These are phyloP conservation scores for Chrysoporthe austroafricana DNA, from an alignment of 2,329 filamentous ascomycete genomes.

Conservation along the genomic window DNA sequence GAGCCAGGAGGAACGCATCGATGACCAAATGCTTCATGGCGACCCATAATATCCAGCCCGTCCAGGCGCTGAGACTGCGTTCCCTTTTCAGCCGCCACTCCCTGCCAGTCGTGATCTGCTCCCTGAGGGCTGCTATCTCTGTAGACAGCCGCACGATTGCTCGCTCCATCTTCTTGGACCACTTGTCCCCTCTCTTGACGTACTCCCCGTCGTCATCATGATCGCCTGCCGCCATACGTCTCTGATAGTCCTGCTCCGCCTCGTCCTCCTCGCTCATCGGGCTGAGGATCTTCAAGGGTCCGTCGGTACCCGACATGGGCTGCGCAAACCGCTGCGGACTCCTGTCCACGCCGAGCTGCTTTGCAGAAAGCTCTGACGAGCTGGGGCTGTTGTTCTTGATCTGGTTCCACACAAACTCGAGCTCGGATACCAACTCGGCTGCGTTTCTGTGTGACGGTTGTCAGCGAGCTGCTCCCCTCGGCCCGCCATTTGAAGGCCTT, in stretches of 20 bases:
- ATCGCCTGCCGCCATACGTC: constrained; percentile 46
- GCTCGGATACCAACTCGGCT: constrained; percentile 83
- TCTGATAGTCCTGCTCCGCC: constrained; percentile 59
- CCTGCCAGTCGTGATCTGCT: constrained; percentile 81
- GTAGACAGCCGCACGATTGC: constrained; percentile 88
- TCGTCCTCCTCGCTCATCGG: constrained; percentile 86
- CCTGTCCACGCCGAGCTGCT: constrained; percentile 43
- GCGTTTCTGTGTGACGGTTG: constrained; percentile 63
- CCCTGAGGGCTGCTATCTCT: constrained; percentile 87
- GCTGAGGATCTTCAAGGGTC: constrained; percentile 72
- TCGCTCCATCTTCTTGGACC: constrained; percentile 82
- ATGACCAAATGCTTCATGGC: constrained; percentile 73
- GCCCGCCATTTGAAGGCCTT: not conserved
- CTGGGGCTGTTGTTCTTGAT: constrained; percentile 83
- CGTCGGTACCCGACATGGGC: constrained; percentile 53
- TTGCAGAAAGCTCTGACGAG: constrained; percentile 62
- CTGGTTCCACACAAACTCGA: constrained; percentile 99
- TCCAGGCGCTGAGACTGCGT: constrained; percentile 69
- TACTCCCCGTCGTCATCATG: constrained; percentile 44
- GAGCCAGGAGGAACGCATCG: constrained; percentile 67
- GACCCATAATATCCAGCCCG: constrained; percentile 71
- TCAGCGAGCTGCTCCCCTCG: constrained; percentile 11
- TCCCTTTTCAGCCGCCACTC: constrained; percentile 70
- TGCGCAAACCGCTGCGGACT: constrained; percentile 51
- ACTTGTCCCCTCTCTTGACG: constrained; percentile 57